Evolutionary conservation across 1,284 basidiomycete species (phyloP).

Genomic region (Puccinia novopanici): DNA sequence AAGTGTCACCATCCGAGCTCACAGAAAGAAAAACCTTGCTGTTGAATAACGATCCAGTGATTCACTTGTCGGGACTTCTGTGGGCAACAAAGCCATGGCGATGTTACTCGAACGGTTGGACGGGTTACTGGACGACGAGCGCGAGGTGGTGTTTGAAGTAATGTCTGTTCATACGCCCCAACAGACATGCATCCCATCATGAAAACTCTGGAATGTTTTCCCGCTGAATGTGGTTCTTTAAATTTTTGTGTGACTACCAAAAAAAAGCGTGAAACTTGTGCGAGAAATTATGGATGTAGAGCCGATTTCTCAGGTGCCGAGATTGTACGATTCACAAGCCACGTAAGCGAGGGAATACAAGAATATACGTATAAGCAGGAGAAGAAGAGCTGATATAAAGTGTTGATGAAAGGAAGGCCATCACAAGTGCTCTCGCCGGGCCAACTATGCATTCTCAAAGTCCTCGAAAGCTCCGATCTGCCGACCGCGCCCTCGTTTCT

Average conservation of each 20-base stretch:
- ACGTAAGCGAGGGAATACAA: not conserved
- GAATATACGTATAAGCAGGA: not conserved
- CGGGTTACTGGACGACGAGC: slow-evolving; percentile 16
- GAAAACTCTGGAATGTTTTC: no score
- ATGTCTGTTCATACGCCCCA: not conserved
- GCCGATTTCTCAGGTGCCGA: not conserved
- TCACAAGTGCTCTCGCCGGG: slow-evolving; percentile 19
- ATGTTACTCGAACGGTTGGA: slow-evolving; percentile 31
- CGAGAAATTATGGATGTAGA: slow-evolving; percentile 7
- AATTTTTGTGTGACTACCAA: not conserved
- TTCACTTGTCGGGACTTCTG: not conserved
- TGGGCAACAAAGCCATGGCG: not conserved
- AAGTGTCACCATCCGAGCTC: no score
- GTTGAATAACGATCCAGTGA: no score
- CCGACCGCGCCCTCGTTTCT: not conserved
- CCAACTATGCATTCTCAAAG: slow-evolving; percentile 9
- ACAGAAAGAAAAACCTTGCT: no score
- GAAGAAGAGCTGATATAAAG: not conserved
- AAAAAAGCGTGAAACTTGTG: slow-evolving; percentile 7
- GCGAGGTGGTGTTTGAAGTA: slow-evolving; percentile 24
- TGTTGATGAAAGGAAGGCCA: not conserved
- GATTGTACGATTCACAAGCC: slow-evolving; percentile 17
- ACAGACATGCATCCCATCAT: not conserved
- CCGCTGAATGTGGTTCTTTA: not conserved
- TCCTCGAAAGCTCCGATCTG: not conserved